These are phyloP conservation scores for Rhexocercosporidium sp. DNA, from an alignment of 2,329 filamentous ascomycete genomes.

Conservation along the genomic window DNA sequence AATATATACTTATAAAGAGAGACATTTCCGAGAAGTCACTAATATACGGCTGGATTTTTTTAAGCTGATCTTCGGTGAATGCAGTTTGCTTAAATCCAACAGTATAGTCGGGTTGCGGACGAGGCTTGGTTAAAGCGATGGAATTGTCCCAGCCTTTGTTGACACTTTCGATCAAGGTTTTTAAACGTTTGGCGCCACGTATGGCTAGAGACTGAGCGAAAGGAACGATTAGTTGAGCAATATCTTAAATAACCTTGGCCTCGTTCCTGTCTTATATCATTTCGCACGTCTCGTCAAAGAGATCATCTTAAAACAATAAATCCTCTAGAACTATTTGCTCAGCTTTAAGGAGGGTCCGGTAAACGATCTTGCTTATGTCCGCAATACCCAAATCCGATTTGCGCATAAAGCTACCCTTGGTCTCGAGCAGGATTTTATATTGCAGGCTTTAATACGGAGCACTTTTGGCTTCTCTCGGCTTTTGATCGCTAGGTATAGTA, in stretches of 20 bases:
- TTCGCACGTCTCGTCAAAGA: slow-evolving; percentile 44
- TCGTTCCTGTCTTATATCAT: slow-evolving; percentile 44
- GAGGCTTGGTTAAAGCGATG: slow-evolving; percentile 43
- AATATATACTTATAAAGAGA: slow-evolving; percentile 47
- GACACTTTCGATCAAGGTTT: no score
- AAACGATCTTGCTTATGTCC: slow-evolving; percentile 42
- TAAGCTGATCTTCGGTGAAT: slow-evolving; percentile 50
- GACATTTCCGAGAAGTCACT: slow-evolving; percentile 42
- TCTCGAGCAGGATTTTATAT: no score
- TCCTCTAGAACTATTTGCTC: slow-evolving; percentile 42
- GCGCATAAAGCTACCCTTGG: no score
- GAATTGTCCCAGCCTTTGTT: slow-evolving; percentile 50
- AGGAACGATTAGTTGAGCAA: slow-evolving; percentile 46
- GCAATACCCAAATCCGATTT: slow-evolving; percentile 43
- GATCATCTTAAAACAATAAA: slow-evolving; percentile 46
- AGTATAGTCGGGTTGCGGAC: slow-evolving; percentile 52
- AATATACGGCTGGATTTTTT: slow-evolving; percentile 48
- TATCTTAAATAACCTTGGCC: slow-evolving; percentile 38
- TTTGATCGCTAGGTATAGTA: no score
- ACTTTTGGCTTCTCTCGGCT: no score
- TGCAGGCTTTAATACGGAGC: no score
- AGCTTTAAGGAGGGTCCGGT: slow-evolving; percentile 40
- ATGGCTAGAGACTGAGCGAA: slow-evolving; percentile 14
- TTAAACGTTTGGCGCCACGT: slow-evolving; percentile 35
- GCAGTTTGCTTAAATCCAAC: slow-evolving; percentile 46